These are phyloP conservation scores for Angomonas deanei DNA, from an alignment of 208 protist genomes.

Conservation along the genomic window DNA sequence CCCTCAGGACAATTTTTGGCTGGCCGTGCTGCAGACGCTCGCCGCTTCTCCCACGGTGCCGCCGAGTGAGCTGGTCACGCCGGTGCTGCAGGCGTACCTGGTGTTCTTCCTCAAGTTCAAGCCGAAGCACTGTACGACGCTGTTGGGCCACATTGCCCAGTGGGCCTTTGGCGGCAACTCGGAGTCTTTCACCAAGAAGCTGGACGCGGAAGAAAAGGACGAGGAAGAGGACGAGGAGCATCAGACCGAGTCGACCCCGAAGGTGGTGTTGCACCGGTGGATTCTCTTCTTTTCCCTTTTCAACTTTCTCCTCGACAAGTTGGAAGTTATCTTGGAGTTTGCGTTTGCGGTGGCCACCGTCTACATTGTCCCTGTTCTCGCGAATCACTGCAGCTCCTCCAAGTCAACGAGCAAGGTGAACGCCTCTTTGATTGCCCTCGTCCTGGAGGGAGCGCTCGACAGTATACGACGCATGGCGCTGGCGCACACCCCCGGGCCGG, in stretches of 20 bases:
- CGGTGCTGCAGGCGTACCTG: slow-evolving; percentile 73
- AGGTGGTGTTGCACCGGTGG: slow-evolving; percentile 61
- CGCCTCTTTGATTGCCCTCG: slow-evolving; percentile 48
- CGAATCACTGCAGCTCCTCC: slow-evolving; percentile 44
- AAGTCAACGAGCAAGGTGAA: slow-evolving; percentile 19
- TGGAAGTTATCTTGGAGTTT: slow-evolving; percentile 80
- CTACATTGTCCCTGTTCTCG: slow-evolving; percentile 57
- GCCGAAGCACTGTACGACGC: slow-evolving; percentile 60
- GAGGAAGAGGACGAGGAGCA: slow-evolving; percentile 16
- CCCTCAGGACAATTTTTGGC: slow-evolving; percentile 73
- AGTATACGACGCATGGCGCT: slow-evolving; percentile 58
- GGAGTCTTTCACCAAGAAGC: slow-evolving; percentile 2
- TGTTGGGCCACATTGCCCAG: slow-evolving; percentile 56
- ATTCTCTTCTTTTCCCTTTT: slow-evolving; percentile 75
- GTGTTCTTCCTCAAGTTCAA: slow-evolving; percentile 88
- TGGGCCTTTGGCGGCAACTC: slow-evolving; percentile 69
- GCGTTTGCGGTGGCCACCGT: slow-evolving; percentile 55
- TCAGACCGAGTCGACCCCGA: slow-evolving; percentile 20
- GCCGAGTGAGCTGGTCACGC: slow-evolving; percentile 52
- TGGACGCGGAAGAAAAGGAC: slow-evolving; percentile 1
- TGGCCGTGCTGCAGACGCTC: slow-evolving; percentile 70
- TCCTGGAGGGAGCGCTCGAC: slow-evolving; percentile 68
- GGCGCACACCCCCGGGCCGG: slow-evolving; percentile 62
- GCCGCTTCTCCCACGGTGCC: slow-evolving; percentile 48
- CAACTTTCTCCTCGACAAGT: slow-evolving; percentile 68